Percentiles rank a stretch among this genome's conserved stretches.
Conservation (phyloP, 164 flowering plant genomes). For the Tetracentron sinense region DNA sequence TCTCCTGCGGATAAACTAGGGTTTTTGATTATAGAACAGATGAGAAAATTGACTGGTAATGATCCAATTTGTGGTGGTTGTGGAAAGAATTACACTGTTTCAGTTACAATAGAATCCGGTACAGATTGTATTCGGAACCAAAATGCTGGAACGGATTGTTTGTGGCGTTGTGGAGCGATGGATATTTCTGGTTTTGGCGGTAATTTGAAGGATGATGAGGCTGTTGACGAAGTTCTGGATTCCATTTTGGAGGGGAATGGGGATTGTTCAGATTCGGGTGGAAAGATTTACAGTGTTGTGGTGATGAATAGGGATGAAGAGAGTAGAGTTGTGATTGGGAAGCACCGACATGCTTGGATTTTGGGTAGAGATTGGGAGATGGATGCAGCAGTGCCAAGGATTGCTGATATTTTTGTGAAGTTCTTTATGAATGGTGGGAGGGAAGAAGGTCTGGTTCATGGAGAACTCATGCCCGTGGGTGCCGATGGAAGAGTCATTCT, state of each 20-base stretch:
- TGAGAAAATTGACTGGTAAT: slow-evolving; percentile 28
- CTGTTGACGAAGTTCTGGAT: slow-evolving; percentile 48
- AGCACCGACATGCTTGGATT: slow-evolving; percentile 85
- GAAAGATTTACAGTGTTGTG: slow-evolving; percentile 59
- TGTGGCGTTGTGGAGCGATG: slow-evolving; percentile 52
- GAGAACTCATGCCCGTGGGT: slow-evolving; percentile 95
- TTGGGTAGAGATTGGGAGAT: slow-evolving; percentile 43
- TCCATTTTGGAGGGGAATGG: slow-evolving; percentile 25
- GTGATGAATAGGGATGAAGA: slow-evolving; percentile 52
- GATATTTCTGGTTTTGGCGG: slow-evolving; percentile 23
- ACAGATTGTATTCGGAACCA: slow-evolving; percentile 28
- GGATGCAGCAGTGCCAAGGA: slow-evolving; percentile 28
- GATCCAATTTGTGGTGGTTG: slow-evolving; percentile 51
- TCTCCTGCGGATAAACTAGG: slow-evolving; percentile 31
- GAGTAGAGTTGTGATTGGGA: slow-evolving; percentile 67
- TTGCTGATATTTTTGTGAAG: slow-evolving; percentile 62
- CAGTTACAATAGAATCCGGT: slow-evolving; percentile 45
- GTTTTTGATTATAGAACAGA: slow-evolving; percentile 29
- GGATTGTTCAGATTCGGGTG: slow-evolving; percentile 23
- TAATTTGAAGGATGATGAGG: slow-evolving; percentile 33
- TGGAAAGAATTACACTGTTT: slow-evolving; percentile 41
- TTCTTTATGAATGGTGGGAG: slow-evolving; percentile 80
- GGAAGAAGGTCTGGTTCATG: slow-evolving; percentile 52
- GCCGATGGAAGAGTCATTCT: slow-evolving; percentile 89
- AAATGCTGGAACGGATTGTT: slow-evolving; percentile 10